phyloP scores from a whole-genome alignment of 106 monocot species.

The Agapanthus africanus region DNA sequence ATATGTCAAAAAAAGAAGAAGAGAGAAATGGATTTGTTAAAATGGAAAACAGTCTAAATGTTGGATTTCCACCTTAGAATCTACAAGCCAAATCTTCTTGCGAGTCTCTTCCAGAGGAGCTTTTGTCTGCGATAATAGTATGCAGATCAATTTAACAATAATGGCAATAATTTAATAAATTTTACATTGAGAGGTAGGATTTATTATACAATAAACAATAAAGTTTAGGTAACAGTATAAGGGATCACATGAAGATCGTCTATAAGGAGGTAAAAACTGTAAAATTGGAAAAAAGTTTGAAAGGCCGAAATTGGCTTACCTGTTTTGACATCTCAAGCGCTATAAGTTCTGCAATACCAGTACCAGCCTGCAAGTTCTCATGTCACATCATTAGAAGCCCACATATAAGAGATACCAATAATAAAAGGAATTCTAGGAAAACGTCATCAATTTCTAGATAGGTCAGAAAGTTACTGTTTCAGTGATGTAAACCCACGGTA shows the following conservation, averaged over 20 bases:
- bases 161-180: neutral
- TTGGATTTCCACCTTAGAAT: slow-evolving; percentile 65
- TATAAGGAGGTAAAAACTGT: neutral
- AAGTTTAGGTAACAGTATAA: neutral
- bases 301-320: slow-evolving; percentile 20
- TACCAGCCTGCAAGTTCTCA: slow-evolving; percentile 66
- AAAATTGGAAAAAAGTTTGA: neutral
- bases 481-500: neutral
- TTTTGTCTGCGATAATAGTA: slow-evolving; percentile 33
- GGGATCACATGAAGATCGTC: neutral
- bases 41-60: neutral
- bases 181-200: no score
- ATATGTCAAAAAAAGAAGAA: neutral
- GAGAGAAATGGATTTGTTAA: neutral
- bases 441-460: no score
- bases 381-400: neutral
- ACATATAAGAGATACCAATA: neutral
- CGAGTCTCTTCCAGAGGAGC: slow-evolving; percentile 70
- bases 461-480: neutral
- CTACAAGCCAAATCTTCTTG: slow-evolving; percentile 96
- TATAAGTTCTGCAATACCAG: slow-evolving; percentile 81
- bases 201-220: no score
- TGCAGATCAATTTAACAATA: neutral
- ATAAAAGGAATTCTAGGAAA: neutral
- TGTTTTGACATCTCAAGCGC: slow-evolving; percentile 77